Evolutionary conservation across 2,329 filamentous ascomycete genomes (phyloP).

Genomic region (Fusarium tupiense): DNA sequence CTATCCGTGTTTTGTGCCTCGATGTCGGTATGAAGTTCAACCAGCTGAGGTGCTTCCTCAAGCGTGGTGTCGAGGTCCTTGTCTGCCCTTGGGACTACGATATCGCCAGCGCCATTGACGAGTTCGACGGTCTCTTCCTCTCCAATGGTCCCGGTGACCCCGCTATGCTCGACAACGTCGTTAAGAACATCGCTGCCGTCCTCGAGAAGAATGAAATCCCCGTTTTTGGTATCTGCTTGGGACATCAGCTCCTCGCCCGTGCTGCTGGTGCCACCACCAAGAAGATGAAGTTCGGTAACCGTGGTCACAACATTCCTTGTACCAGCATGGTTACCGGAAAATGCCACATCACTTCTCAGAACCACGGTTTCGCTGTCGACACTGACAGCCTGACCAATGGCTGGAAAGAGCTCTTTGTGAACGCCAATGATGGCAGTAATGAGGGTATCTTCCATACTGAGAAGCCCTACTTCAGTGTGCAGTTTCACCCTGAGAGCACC

Average conservation of each 20-base stretch:
- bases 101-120: conserved; percentile 79
- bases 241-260: conserved; percentile 90
- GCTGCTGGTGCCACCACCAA: conserved; percentile 84
- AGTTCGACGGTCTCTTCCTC: conserved; percentile 97
- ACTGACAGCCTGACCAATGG: conserved; percentile 76
- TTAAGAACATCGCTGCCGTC: conserved; percentile 80
- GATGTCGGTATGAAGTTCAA: conserved; percentile 99
- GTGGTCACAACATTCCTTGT: conserved; percentile 97
- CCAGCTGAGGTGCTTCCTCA: conserved; percentile 92
- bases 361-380: conserved; percentile 96
- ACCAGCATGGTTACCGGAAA: conserved; percentile 94
- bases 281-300: conserved; percentile 99
- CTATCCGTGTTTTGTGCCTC: conserved; percentile 87
- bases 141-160: conserved; percentile 98
- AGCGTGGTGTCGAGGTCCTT: conserved; percentile 90
- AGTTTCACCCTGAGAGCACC: conserved; percentile 98
- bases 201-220: conserved; percentile 84
- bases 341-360: conserved; percentile 99
- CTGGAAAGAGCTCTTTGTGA: conserved; percentile 96
- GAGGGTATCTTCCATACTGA: conserved; percentile 91
- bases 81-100: conserved; percentile 98
- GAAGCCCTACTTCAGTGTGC: conserved; percentile 97
- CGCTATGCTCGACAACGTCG: conserved; percentile 81
- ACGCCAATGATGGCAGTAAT: conserved; percentile 97
- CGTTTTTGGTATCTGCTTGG: conserved; percentile 95